A percentile compares a stretch with the other conserved stretches of the same genome.
phyloP scores from a whole-genome alignment of 257 asterid genomes.

The Fraxinus pennsylvanica region DNA sequence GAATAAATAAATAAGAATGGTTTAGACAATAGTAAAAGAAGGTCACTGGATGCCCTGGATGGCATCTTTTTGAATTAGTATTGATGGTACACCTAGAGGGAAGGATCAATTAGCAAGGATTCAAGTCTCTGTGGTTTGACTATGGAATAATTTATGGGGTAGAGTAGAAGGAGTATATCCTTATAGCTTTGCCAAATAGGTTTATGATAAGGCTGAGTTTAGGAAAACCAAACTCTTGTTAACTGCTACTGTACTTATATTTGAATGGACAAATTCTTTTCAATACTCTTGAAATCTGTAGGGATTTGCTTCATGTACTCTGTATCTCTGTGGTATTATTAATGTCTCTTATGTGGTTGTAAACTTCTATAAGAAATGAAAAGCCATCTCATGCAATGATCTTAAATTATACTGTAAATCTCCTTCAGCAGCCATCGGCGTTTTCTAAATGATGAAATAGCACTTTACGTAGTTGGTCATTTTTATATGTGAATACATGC shows the following conservation, averaged over 20 bases:
- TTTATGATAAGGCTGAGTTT: neutral
- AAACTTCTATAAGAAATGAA: neutral
- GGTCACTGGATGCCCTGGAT: neutral
- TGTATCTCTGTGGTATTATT: neutral
- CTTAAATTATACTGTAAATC: neutral
- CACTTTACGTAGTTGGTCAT: neutral
- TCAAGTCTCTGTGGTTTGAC: neutral
- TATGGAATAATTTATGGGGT: neutral
- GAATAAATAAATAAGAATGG: neutral
- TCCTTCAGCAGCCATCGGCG: neutral
- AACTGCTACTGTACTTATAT: neutral
- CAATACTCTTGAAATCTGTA: neutral
- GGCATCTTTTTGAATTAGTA: neutral
- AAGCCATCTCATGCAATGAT: neutral
- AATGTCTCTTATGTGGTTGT: neutral
- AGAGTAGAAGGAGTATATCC: neutral
- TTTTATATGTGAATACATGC: neutral
- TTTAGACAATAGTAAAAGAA: neutral
- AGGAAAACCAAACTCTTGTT: neutral
- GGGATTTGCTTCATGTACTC: neutral
- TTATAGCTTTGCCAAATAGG: neutral
- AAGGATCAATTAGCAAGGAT: conserved; percentile 5
- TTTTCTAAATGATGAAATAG: neutral
- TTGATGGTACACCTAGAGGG: neutral
- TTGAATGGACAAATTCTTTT: neutral